A percentile compares a stretch with the other conserved stretches of the same genome.
Conservation (phyloP, 495 filamentous ascomycete species). For the Bathelium albidoporum region DNA sequence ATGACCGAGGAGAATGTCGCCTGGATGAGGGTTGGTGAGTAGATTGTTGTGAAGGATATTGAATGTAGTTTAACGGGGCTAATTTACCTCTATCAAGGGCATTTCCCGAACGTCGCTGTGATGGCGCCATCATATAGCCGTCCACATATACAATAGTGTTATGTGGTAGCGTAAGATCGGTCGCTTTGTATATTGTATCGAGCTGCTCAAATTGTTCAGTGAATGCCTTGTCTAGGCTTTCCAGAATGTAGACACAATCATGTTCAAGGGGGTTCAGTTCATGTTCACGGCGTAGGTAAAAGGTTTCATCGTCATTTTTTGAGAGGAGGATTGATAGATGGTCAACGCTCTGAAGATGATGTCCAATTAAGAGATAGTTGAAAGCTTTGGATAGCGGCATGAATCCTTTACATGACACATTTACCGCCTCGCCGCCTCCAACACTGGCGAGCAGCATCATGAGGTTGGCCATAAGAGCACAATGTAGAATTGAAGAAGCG, state of each 20-base stretch:
- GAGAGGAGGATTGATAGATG: not conserved
- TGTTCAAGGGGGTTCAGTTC: not conserved
- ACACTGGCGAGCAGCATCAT: not conserved
- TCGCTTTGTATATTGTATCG: not conserved
- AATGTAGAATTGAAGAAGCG: not conserved
- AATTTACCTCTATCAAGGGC: not conserved
- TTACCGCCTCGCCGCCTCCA: not conserved
- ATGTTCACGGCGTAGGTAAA: not conserved
- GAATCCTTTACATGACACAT: not conserved
- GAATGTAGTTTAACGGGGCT: not conserved
- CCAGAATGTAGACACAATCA: no score
- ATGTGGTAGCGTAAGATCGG: not conserved
- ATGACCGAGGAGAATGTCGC: not conserved
- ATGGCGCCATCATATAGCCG: not conserved
- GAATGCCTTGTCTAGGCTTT: not conserved
- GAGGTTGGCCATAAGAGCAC: not conserved
- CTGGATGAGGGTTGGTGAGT: not conserved
- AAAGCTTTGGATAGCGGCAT: not conserved
- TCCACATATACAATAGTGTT: no score
- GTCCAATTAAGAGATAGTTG: not conserved
- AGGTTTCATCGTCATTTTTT: not conserved
- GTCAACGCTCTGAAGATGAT: not conserved
- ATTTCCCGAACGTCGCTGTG: not conserved
- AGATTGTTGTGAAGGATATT: not conserved
- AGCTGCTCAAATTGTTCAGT: not conserved